Evolutionary conservation across 2,329 filamentous ascomycete species (phyloP).

Genomic region (Didymella sp.): DNA sequence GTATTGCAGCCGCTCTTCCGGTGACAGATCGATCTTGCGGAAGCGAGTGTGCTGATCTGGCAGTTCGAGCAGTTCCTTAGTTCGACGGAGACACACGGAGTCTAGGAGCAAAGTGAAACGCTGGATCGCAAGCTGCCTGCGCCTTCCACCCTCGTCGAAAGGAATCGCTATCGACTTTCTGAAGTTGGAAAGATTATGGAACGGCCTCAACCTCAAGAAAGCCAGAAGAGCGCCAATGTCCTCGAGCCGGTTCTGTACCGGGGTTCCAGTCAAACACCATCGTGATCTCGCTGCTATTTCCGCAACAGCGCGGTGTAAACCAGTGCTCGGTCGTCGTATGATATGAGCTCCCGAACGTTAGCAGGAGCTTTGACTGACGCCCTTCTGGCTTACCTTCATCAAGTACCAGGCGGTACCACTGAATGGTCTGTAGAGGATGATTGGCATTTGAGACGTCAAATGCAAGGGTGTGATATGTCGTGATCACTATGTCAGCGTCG

Average conservation of each 20-base stretch:
- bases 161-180: constrained; percentile 55
- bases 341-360: constrained; percentile 52
- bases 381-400: constrained; percentile 51
- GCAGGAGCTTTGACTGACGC: no score
- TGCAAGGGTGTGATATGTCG: constrained; percentile 41
- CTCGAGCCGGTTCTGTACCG: constrained; percentile 61
- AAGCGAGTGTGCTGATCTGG: constrained; percentile 38
- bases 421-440: constrained; percentile 24
- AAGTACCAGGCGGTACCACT: constrained; percentile 42
- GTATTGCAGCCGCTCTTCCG: constrained; percentile 39
- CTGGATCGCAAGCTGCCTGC: constrained; percentile 28
- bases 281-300: constrained; percentile 54
- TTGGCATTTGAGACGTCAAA: constrained; percentile 16
- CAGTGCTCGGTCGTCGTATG: constrained; percentile 59
- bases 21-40: constrained; percentile 45
- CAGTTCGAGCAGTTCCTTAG: constrained; percentile 52
- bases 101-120: constrained; percentile 43
- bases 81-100: constrained; percentile 53
- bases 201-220: constrained; percentile 56
- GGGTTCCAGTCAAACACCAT: constrained; percentile 53
- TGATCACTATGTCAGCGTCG: constrained; percentile 38
- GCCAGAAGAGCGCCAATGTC: constrained; percentile 61
- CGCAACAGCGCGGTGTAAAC: constrained; percentile 53
- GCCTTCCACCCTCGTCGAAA: constrained; percentile 41
- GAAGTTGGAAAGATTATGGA: constrained; percentile 53